phyloP scores from a whole-genome alignment of 1,284 basidiomycete species.

The Trametes hirsuta region DNA sequence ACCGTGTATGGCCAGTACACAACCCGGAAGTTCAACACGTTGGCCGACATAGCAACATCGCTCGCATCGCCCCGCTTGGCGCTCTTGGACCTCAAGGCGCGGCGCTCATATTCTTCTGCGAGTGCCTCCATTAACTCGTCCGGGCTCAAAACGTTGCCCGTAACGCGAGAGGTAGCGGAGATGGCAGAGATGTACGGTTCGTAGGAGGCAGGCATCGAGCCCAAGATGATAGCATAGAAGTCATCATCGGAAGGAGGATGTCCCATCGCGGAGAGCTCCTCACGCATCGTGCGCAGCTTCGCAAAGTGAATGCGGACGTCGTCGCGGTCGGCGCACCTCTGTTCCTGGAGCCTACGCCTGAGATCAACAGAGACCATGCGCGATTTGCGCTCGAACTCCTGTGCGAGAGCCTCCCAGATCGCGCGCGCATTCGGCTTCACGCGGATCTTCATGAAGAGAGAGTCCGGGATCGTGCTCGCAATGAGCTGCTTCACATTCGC shows the following conservation, averaged over 20 bases:
- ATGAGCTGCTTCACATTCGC: constrained; percentile 15
- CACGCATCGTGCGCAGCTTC: constrained; percentile 18
- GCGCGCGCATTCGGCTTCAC: background rate
- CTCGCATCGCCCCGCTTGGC: background rate
- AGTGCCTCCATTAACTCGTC: constrained; percentile 17
- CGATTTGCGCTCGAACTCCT: constrained; percentile 19
- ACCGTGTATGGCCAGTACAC: too few species aligned
- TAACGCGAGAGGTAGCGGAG: background rate
- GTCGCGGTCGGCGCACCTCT: constrained; percentile 18
- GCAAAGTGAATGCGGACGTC: constrained; percentile 26
- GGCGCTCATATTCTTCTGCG: constrained; percentile 21
- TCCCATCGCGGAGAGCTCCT: constrained; percentile 28
- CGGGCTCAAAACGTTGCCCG: constrained; percentile 2
- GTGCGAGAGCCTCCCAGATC: background rate
- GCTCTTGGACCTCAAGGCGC: background rate
- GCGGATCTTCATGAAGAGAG: constrained; percentile 16
- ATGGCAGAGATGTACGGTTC: constrained; percentile 12
- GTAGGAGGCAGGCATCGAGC: constrained; percentile 25
- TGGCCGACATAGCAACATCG: constrained; percentile 11
- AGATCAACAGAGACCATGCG: constrained; percentile 25
- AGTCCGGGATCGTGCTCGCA: constrained; percentile 16
- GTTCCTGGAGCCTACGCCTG: constrained; percentile 20
- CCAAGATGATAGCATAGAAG: constrained; percentile 19
- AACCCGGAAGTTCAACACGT: too few species aligned
- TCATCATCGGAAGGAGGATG: constrained; percentile 16